A percentile compares a stretch with the other conserved stretches of the same genome.
Evolutionary conservation across 2,329 filamentous ascomycete species (phyloP).

Genomic region (Paecilomyces sp.): DNA sequence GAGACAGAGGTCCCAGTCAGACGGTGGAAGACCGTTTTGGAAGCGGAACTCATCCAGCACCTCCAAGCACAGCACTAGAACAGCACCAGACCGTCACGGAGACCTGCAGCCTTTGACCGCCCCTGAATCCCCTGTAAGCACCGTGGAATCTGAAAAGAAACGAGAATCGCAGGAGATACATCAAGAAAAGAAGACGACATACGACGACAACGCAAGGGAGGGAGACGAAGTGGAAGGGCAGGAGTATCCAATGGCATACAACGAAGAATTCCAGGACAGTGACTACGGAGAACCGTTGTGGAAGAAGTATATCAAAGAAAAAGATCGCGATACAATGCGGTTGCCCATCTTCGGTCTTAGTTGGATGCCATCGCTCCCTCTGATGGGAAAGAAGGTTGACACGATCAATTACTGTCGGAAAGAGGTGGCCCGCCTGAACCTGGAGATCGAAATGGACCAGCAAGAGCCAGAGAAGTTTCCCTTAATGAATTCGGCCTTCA

Average conservation of each 20-base stretch:
- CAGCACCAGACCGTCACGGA: slow-evolving; percentile 15
- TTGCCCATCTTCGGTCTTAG: slow-evolving; percentile 54
- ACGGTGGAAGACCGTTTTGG: slow-evolving; percentile 21
- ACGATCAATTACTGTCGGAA: slow-evolving; percentile 86
- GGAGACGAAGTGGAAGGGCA: slow-evolving; percentile 19
- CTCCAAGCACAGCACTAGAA: slow-evolving; percentile 15
- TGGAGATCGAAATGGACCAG: slow-evolving; percentile 90
- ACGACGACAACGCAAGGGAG: slow-evolving; percentile 13
- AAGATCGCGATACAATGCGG: slow-evolving; percentile 77
- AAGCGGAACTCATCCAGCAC: slow-evolving; percentile 23
- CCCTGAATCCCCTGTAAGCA: slow-evolving; percentile 17
- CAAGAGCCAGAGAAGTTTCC: slow-evolving; percentile 78
- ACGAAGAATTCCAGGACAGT: slow-evolving; percentile 55
- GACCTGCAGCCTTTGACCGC: slow-evolving; percentile 32
- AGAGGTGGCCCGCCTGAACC: slow-evolving; percentile 77
- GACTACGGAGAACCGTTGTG: slow-evolving; percentile 63
- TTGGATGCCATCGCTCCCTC: slow-evolving; percentile 73
- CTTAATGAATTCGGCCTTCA: slow-evolving; percentile 91
- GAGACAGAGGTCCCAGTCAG: neutral
- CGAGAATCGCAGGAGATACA: slow-evolving; percentile 2
- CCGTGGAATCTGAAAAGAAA: neutral
- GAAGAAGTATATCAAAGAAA: slow-evolving; percentile 73
- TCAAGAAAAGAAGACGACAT: slow-evolving; percentile 3
- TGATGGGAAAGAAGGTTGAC: slow-evolving; percentile 85
- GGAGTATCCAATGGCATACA: slow-evolving; percentile 57